These are phyloP conservation scores for Lepidium aucheri DNA, from an alignment of 345 rosid genomes.

Conservation along the genomic window DNA sequence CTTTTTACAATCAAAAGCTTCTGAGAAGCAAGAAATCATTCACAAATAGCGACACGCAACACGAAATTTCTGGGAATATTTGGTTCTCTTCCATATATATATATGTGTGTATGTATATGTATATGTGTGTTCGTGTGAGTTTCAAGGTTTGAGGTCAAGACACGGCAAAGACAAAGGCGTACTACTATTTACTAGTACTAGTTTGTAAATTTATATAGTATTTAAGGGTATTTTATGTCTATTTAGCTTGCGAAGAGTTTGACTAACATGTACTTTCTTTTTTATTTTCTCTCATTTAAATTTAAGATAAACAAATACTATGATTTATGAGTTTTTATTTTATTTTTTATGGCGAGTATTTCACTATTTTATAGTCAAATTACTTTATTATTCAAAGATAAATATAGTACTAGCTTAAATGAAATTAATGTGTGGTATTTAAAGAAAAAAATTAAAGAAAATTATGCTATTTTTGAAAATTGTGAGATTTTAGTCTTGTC, in stretches of 20 bases:
- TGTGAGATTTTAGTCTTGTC: too few species aligned
- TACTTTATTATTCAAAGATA: neutral
- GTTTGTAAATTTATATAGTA: slow-evolving; percentile 7
- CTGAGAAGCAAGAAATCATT: neutral
- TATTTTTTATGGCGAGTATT: too few species aligned
- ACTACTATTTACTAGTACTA: neutral
- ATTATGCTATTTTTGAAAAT: too few species aligned
- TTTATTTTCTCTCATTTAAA: neutral
- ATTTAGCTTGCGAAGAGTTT: slow-evolving; percentile 6
- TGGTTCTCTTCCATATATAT: neutral
- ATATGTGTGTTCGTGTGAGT: neutral
- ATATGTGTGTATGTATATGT: neutral
- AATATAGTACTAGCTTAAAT: neutral
- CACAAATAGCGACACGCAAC: slow-evolving; percentile 19
- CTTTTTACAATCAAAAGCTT: neutral
- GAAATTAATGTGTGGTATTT: too few species aligned
- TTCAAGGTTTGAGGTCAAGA: slow-evolving; percentile 31
- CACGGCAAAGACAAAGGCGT: slow-evolving; percentile 31
- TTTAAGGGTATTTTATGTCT: slow-evolving; percentile 12
- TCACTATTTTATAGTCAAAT: too few species aligned
- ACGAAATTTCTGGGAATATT: slow-evolving; percentile 27
- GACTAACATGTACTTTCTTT: slow-evolving; percentile 6
- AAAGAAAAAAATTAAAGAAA: too few species aligned
- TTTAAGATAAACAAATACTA: neutral
- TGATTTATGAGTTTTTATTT: too few species aligned